Evolutionary conservation across 148 eudicot genomes (phyloP).

Genomic region (Suaeda aralocaspica): DNA sequence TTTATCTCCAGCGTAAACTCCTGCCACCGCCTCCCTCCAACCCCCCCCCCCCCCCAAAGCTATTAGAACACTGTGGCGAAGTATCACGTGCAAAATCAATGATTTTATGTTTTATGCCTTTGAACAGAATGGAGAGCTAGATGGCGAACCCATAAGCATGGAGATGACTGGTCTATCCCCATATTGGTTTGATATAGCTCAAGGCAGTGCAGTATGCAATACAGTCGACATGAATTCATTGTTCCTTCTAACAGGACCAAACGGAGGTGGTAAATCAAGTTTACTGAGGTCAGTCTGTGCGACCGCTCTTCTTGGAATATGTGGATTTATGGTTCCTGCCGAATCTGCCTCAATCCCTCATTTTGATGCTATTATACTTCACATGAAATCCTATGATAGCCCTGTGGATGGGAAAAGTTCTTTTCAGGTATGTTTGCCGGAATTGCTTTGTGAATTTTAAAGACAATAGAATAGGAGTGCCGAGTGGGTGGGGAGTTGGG

Average conservation of each 20-base stretch:
- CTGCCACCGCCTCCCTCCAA: background rate
- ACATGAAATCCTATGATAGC: conserved; percentile 97
- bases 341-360: conserved; percentile 85
- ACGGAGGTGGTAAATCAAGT: conserved; percentile 98
- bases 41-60: too few species aligned
- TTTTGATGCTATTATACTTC: conserved; percentile 87
- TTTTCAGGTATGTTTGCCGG: conserved; percentile 72
- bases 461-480: too few species aligned
- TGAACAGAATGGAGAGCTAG: conserved; percentile 42
- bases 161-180: conserved; percentile 78
- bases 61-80: too few species aligned
- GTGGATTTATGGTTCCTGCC: conserved; percentile 97
- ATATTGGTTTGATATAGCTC: conserved; percentile 85
- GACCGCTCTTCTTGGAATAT: conserved; percentile 87
- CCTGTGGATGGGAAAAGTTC: conserved; percentile 99
- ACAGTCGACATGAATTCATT: conserved; percentile 77
- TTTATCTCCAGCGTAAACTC: too few species aligned
- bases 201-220: conserved; percentile 77
- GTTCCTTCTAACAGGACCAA: conserved; percentile 92
- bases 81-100: too few species aligned
- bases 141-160: conserved; percentile 43
- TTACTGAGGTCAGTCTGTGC: conserved; percentile 90
- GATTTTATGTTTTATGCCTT: conserved; percentile 3
- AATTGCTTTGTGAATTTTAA: background rate
- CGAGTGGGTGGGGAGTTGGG: too few species aligned